Evolutionary conservation across 805 yeast species (phyloP).

Genomic region (Maudiozyma bulderi): DNA sequence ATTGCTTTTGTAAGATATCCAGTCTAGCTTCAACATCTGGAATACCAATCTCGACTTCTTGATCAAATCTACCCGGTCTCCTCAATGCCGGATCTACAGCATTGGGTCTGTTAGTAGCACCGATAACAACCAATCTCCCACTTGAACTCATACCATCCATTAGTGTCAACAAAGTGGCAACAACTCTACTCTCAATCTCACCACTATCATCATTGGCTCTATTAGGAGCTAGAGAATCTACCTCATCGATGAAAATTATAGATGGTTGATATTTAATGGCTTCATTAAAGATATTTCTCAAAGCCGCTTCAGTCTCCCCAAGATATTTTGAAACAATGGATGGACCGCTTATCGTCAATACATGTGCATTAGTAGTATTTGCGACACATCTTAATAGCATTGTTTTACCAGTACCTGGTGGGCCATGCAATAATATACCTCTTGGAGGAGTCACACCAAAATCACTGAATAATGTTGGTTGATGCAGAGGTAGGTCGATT

Average conservation of each 20-base stretch:
- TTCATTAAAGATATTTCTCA: slow-evolving; percentile 76
- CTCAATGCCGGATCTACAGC: slow-evolving; percentile 62
- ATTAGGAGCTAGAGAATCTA: slow-evolving; percentile 84
- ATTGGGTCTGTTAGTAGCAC: slow-evolving; percentile 68
- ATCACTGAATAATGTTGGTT: slow-evolving; percentile 64
- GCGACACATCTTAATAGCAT: slow-evolving; percentile 80
- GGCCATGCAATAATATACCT: slow-evolving; percentile 89
- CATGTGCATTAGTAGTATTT: slow-evolving; percentile 68
- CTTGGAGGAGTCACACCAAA: slow-evolving; percentile 91
- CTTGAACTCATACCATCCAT: slow-evolving; percentile 69
- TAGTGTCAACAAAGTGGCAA: slow-evolving; percentile 74
- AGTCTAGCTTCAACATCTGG: slow-evolving; percentile 78
- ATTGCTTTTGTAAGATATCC: slow-evolving; percentile 60
- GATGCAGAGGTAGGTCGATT: slow-evolving; percentile 69
- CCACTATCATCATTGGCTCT: slow-evolving; percentile 79
- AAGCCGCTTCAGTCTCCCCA: slow-evolving; percentile 85
- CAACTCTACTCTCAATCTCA: slow-evolving; percentile 83
- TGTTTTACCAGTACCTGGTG: slow-evolving; percentile 96
- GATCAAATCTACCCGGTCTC: slow-evolving; percentile 83
- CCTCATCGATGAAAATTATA: slow-evolving; percentile 82
- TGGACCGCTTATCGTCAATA: slow-evolving; percentile 80
- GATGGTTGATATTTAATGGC: slow-evolving; percentile 82
- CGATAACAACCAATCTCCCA: slow-evolving; percentile 57
- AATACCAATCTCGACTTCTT: slow-evolving; percentile 81
- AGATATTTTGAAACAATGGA: slow-evolving; percentile 84